Base-by-base conservation (phyloP, 768 basidiomycete species). In the Macrolepiota dolichaula region DNA sequence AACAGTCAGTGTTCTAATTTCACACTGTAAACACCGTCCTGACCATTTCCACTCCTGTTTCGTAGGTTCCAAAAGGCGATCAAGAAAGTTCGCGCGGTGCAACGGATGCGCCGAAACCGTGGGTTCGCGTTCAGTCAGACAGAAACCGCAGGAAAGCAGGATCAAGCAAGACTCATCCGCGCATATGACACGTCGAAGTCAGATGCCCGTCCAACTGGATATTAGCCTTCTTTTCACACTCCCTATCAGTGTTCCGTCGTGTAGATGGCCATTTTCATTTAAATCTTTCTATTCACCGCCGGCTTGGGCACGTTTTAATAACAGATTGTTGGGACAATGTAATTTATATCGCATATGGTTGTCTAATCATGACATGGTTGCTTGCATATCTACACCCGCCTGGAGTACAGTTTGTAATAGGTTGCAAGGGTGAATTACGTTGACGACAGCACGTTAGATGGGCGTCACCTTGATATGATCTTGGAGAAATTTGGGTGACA, bases 61-160 rank as follows among this genome's bases (percentile, higher is more conserved):
- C 61, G 27, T 61, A 96, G 93, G 74, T 97, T 97, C 77, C 95
- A 98, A 74, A 97, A 98, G 72, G 97, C 97, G 15, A 99, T 99
- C 82, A 98, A 98, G 76, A 99, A 99, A 73, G 97, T 99, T 12
- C 87, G 97, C n/a, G 97, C 97, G 0, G 92, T 95, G 1, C 97
- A 99, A 71, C 87, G 97, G 36, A 94, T 98, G 91, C 89, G 97
- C 13, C 83, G 93, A 59, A 97, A 94, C 64, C 87, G 97, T 51
- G 97, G 97, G 2, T 99, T 98, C 71, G 97, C 97, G 3, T 99
- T 99, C 79, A 94, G 91, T 72, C 96, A 98, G 74, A 97, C 95
- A 2, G 96, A 98, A 74, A 91, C 89, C 65, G 80, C 82, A 27
- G 84, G 85, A 32, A 85, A 86, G 64, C 89, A 96, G 75, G 95